Evolutionary conservation across 345 rosid species (phyloP).

Genomic region (Excoecaria cochinchinensis): DNA sequence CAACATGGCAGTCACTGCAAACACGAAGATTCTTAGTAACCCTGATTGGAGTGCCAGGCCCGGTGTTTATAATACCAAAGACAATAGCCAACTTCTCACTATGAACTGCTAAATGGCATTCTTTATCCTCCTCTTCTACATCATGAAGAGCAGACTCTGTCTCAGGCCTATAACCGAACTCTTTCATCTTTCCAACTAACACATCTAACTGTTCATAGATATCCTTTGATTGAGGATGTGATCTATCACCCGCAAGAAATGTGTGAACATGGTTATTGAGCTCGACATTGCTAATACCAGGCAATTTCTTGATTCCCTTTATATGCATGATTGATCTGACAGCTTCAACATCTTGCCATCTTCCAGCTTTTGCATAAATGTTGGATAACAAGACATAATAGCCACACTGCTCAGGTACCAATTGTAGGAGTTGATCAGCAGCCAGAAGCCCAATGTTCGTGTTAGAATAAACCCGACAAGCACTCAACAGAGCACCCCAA

Average conservation of each 20-base stretch:
- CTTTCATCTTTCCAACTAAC: slow-evolving; percentile 66
- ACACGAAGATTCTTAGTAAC: slow-evolving; percentile 76
- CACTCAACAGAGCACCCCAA: slow-evolving; percentile 75
- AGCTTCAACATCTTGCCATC: slow-evolving; percentile 61
- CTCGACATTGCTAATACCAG: slow-evolving; percentile 70
- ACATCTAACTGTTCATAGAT: slow-evolving; percentile 52
- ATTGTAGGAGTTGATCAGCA: slow-evolving; percentile 55
- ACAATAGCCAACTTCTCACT: slow-evolving; percentile 78
- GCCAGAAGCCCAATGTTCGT: slow-evolving; percentile 64
- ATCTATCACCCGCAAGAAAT: slow-evolving; percentile 63
- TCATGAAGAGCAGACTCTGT: slow-evolving; percentile 71
- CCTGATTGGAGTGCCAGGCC: slow-evolving; percentile 44
- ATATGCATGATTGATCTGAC: slow-evolving; percentile 57
- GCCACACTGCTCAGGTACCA: slow-evolving; percentile 65
- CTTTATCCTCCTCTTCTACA: slow-evolving; percentile 81
- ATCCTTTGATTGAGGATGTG: slow-evolving; percentile 45
- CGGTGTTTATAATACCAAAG: slow-evolving; percentile 59
- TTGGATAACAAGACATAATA: slow-evolving; percentile 72
- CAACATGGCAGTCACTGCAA: slow-evolving; percentile 72
- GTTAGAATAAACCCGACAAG: slow-evolving; percentile 54
- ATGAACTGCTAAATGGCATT: slow-evolving; percentile 65
- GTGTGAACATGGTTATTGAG: slow-evolving; percentile 44
- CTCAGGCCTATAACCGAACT: slow-evolving; percentile 58
- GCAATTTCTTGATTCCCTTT: slow-evolving; percentile 58
- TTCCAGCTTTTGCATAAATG: slow-evolving; percentile 74